Percentiles rank a stretch among this genome's conserved stretches.
Conservation (phyloP, 202 grass and related monocot species). For the Zoysia matrella region DNA sequence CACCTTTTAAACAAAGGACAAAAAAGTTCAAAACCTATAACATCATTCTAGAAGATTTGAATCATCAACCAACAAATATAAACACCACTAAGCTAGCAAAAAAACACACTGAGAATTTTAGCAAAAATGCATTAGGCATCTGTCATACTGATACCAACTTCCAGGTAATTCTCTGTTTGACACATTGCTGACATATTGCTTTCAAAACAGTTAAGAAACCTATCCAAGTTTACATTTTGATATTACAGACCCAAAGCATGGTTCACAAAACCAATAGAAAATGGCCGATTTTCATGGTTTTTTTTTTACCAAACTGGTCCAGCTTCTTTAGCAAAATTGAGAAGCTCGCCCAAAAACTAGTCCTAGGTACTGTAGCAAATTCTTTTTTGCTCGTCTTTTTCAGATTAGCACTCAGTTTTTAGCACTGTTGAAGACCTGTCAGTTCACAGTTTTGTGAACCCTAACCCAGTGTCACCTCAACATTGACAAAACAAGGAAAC, state of each 20-base stretch:
- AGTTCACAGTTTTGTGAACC: too few relatives aligned
- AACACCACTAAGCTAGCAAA: neutral
- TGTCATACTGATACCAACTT: neutral
- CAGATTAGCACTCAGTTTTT: too few relatives aligned
- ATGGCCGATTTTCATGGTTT: too few relatives aligned
- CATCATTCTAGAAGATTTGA: neutral
- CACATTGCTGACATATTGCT: neutral
- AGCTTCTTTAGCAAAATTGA: too few relatives aligned
- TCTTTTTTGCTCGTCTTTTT: too few relatives aligned
- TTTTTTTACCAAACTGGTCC: too few relatives aligned
- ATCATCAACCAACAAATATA: neutral
- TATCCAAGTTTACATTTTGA: neutral
- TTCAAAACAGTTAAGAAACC: neutral
- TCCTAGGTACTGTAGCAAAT: too few relatives aligned
- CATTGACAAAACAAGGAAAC: neutral
- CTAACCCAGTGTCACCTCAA: too few relatives aligned
- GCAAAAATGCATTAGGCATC: neutral
- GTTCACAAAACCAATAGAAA: too few relatives aligned
- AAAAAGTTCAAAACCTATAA: too few relatives aligned
- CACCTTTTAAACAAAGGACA: neutral
- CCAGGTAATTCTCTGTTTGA: neutral
- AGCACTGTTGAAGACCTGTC: too few relatives aligned
- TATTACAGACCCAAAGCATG: neutral
- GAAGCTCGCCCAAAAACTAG: too few relatives aligned
- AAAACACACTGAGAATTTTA: neutral